These are phyloP conservation scores for Brettanomyces custersianus DNA, from an alignment of 805 yeast species.

Conservation along the genomic window DNA sequence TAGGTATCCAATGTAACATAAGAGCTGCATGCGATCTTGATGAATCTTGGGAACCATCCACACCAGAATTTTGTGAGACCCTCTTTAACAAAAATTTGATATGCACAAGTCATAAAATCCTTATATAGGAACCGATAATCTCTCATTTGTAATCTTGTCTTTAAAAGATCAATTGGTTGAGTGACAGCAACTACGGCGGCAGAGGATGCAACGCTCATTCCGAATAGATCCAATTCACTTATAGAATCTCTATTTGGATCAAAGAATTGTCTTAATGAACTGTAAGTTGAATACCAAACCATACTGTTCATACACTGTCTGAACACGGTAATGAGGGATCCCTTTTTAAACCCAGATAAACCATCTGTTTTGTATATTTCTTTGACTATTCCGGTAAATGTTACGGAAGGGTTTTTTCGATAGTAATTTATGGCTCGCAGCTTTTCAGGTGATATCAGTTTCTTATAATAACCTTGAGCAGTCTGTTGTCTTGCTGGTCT, in stretches of 20 bases:
- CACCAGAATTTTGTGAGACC: slow-evolving; percentile 41
- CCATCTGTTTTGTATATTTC: slow-evolving; percentile 74
- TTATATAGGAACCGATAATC: slow-evolving; percentile 49
- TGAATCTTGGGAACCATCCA: slow-evolving; percentile 58
- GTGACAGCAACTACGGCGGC: slow-evolving; percentile 67
- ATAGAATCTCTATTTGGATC: slow-evolving; percentile 44
- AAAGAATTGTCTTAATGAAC: slow-evolving; percentile 61
- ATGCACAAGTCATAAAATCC: slow-evolving; percentile 52
- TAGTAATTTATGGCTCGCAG: slow-evolving; percentile 23
- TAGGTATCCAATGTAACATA: slow-evolving; percentile 61
- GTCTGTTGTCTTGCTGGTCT: slow-evolving; percentile 3
- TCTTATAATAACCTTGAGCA: slow-evolving; percentile 3
- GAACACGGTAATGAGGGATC: slow-evolving; percentile 70
- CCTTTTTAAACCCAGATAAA: slow-evolving; percentile 68
- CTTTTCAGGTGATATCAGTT: slow-evolving; percentile 7
- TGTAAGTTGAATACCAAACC: slow-evolving; percentile 78
- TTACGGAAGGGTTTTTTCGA: slow-evolving; percentile 45
- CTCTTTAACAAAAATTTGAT: slow-evolving; percentile 38
- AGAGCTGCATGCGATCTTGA: slow-evolving; percentile 64
- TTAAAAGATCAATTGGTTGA: slow-evolving; percentile 84
- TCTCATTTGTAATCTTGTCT: slow-evolving; percentile 78
- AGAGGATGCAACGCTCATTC: slow-evolving; percentile 55
- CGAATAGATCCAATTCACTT: slow-evolving; percentile 26
- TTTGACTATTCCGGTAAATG: slow-evolving; percentile 41
- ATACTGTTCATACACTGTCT: slow-evolving; percentile 75